Base-by-base conservation (phyloP, 2,329 filamentous ascomycete species). In the Lachnum nothofagi region DNA sequence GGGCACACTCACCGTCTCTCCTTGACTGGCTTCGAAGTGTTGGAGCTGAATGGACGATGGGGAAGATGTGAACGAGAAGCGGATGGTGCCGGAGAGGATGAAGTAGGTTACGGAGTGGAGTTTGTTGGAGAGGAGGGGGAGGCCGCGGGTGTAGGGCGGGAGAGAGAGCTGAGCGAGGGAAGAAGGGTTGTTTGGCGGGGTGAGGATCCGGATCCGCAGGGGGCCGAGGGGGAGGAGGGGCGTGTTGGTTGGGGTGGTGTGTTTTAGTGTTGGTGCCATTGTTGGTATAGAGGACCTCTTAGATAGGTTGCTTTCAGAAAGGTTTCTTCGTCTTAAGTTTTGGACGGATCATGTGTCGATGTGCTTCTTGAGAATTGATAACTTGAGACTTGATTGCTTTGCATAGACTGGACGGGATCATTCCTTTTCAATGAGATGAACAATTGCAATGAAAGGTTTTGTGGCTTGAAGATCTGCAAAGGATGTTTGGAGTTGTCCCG, bases 61-160 rank as follows among this genome's bases (percentile, higher is more conserved):
- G 17, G 17, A 31, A 6, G 43, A n/a, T 10, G 33, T 25, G 12
- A 14, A 39, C 12, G 20, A 24, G 33, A 49, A 43, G 10, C 24
- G 40, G 14, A 44, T 22, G 16, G 31, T 14, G 14, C 46, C 46
- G 29, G 29, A 19, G 3, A 49, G n/a, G 20, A 49, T 35, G 34
- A 44, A 35, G 24, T 44, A 49, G 14, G 41, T 44, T 7, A 25
- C 41, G 3, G 46, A 17, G 24, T 33, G 19, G 5, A 25, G 23
- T 14, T 20, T 29, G 35, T 49, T 44, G 34, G 16, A 7, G 10
- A 49, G 25, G 17, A 44, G 38, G 16, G 46, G 46, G 19, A 49
- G 37, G 8, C 40, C 46, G 2, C 16, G 9, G 22, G 33, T 39
- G 12, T 49, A 16, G 16, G 46, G 46, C 14, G 46, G 31, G 5